These are phyloP conservation scores for Xylaria sp. DNA, from an alignment of 495 filamentous ascomycete species.

Conservation along the genomic window DNA sequence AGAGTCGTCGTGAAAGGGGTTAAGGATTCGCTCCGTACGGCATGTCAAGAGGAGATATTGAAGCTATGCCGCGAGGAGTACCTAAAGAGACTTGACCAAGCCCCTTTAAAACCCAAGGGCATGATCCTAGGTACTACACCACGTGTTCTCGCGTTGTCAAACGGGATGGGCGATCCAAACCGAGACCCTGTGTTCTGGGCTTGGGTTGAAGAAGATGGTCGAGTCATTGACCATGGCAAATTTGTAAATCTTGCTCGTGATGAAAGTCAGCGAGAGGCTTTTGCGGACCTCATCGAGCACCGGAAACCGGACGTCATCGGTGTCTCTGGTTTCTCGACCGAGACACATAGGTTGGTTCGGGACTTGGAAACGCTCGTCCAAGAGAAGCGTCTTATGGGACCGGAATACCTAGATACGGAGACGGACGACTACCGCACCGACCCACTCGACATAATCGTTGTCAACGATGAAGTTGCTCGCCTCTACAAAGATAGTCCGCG, in stretches of 20 bases:
- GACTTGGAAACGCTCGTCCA: slow-evolving; percentile 77
- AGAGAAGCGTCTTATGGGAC: slow-evolving; percentile 73
- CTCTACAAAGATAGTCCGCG: slow-evolving; percentile 90
- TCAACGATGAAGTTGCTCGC: slow-evolving; percentile 95
- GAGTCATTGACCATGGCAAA: slow-evolving; percentile 85
- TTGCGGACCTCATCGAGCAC: slow-evolving; percentile 75
- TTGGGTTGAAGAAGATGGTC: slow-evolving; percentile 91
- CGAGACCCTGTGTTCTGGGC: slow-evolving; percentile 87
- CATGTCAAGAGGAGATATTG: slow-evolving; percentile 88
- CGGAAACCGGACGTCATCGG: slow-evolving; percentile 89
- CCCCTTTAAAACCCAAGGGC: slow-evolving; percentile 94
- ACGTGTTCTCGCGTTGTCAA: slow-evolving; percentile 84
- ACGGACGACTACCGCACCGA: slow-evolving; percentile 71
- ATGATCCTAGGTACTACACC: slow-evolving; percentile 88
- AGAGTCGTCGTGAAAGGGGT: slow-evolving; percentile 84
- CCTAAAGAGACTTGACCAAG: slow-evolving; percentile 88
- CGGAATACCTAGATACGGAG: slow-evolving; percentile 71
- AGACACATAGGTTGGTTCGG: slow-evolving; percentile 83
- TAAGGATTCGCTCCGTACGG: slow-evolving; percentile 88
- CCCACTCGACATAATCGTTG: slow-evolving; percentile 82
- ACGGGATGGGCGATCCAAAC: slow-evolving; percentile 75
- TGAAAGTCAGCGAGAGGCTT: slow-evolving; percentile 65
- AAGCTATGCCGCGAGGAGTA: slow-evolving; percentile 84
- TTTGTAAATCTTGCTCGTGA: slow-evolving; percentile 80
- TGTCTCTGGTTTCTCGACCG: slow-evolving; percentile 87